A percentile compares a stretch with the other conserved stretches of the same genome.
These are phyloP conservation scores for Rhizopogon salebrosus DNA, from an alignment of 768 basidiomycete genomes.

Conservation along the genomic window DNA sequence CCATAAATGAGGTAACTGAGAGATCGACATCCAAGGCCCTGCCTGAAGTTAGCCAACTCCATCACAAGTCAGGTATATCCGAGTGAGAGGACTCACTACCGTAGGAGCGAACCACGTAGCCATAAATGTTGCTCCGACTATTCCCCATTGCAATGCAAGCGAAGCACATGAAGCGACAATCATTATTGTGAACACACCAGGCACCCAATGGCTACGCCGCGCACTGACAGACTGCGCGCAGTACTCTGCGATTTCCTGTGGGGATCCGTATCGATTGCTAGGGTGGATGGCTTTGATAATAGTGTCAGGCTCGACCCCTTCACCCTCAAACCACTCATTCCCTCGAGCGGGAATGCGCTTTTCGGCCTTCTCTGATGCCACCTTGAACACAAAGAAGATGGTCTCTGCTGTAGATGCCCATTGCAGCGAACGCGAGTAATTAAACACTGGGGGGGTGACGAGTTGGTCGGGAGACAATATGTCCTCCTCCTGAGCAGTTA, in stretches of 20 bases:
- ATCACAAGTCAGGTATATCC: too few relatives aligned
- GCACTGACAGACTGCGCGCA: slow-evolving; percentile 1
- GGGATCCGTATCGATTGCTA: slow-evolving; percentile 4
- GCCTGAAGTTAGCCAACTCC: too few relatives aligned
- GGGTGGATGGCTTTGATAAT: background rate
- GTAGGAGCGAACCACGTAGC: slow-evolving; percentile 21
- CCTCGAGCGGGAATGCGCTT: slow-evolving; percentile 4
- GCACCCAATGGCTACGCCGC: slow-evolving; percentile 10
- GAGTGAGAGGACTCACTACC: background rate
- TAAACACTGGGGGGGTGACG: background rate
- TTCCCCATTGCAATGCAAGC: slow-evolving; percentile 20
- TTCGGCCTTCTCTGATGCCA: slow-evolving; percentile 6
- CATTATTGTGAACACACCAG: slow-evolving; percentile 11
- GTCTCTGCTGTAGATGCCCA: background rate
- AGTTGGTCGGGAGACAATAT: background rate
- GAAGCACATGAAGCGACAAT: slow-evolving; percentile 15
- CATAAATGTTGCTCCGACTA: slow-evolving; percentile 16
- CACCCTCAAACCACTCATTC: background rate
- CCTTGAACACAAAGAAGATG: background rate
- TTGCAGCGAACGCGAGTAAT: background rate
- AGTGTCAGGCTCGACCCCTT: too few relatives aligned
- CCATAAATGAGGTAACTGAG: too few relatives aligned
- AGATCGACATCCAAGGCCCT: too few relatives aligned
- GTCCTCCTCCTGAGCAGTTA: background rate
- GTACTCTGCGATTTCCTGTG: slow-evolving; percentile 8